Conservation (phyloP, 2,329 filamentous ascomycete genomes). For the Pseudopithomyces maydicus region DNA sequence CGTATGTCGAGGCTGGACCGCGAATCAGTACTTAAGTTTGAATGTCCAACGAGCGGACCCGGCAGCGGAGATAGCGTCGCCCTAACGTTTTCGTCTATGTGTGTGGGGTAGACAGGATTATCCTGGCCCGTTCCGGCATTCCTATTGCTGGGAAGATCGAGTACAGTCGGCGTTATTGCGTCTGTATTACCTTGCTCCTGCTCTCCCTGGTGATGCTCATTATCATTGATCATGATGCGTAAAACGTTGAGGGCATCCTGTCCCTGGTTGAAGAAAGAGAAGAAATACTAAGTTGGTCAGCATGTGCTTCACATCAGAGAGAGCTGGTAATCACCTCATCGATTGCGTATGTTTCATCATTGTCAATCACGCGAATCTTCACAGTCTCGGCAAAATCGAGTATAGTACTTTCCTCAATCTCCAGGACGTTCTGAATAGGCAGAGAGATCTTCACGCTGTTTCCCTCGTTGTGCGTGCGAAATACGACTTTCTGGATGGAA, state of each 20-base stretch:
- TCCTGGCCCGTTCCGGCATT: slow-evolving; percentile 17
- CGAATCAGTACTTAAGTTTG: slow-evolving; percentile 51
- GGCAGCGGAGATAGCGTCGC: slow-evolving; percentile 52
- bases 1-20: slow-evolving; percentile 47
- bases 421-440: slow-evolving; percentile 85
- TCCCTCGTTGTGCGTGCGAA: slow-evolving; percentile 92
- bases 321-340: slow-evolving; percentile 73
- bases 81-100: slow-evolving; percentile 47
- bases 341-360: slow-evolving; percentile 90
- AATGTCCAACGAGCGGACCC: slow-evolving; percentile 33
- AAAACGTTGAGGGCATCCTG: slow-evolving; percentile 82
- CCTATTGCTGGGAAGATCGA: slow-evolving; percentile 13
- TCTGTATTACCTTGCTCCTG: slow-evolving; percentile 13
- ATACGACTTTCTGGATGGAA: slow-evolving; percentile 90
- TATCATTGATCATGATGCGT: slow-evolving; percentile 71
- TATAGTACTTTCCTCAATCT: slow-evolving; percentile 90
- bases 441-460: slow-evolving; percentile 96
- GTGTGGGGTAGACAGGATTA: slow-evolving; percentile 27
- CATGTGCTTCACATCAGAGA: neutral
- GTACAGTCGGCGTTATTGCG: slow-evolving; percentile 20
- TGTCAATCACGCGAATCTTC: slow-evolving; percentile 91
- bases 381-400: slow-evolving; percentile 91
- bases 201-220: slow-evolving; percentile 48
- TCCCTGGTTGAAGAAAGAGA: slow-evolving; percentile 89
- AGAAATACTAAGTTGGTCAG: slow-evolving; percentile 74